Evolutionary conservation across 148 eudicot species (phyloP).

Genomic region (Amaranthus palmeri): DNA sequence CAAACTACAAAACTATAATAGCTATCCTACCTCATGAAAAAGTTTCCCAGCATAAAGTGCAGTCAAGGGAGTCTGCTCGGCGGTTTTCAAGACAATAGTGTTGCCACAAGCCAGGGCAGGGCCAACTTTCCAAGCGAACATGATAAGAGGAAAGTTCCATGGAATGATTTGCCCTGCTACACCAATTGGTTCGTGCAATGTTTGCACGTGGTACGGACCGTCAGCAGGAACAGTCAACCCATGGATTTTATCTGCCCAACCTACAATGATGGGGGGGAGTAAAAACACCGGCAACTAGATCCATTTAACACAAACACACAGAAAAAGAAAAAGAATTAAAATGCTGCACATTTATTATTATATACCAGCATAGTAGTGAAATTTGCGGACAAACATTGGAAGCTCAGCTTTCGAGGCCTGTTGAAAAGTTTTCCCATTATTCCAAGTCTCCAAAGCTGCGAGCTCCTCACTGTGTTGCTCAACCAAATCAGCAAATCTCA

Average conservation of each 20-base stretch:
- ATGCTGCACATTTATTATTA: not conserved
- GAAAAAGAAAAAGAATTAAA: not conserved
- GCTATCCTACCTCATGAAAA: constrained; percentile 54
- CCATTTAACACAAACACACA: not conserved
- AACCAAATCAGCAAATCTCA: constrained; percentile 58
- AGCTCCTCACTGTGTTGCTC: constrained; percentile 55
- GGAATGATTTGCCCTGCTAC: constrained; percentile 79
- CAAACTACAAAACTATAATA: not conserved
- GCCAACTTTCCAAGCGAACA: constrained; percentile 75
- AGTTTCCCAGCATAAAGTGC: constrained; percentile 60
- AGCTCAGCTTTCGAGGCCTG: constrained; percentile 41
- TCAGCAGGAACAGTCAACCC: constrained; percentile 75
- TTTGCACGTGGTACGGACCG: constrained; percentile 63
- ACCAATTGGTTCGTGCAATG: constrained; percentile 73
- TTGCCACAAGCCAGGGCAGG: constrained; percentile 74
- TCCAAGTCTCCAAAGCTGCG: constrained; percentile 61
- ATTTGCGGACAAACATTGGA: constrained; percentile 46
- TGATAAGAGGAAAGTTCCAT: constrained; percentile 75
- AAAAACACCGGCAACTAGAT: not conserved
- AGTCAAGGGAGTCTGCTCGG: constrained; percentile 77
- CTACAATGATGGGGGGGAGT: constrained; percentile 24
- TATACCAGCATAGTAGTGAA: constrained; percentile 66
- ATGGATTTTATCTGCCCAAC: constrained; percentile 85
- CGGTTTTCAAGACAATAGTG: constrained; percentile 60
- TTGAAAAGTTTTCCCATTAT: constrained; percentile 52